These are phyloP conservation scores for Acanthochlamys bracteata DNA, from an alignment of 106 monocot genomes.

Conservation along the genomic window DNA sequence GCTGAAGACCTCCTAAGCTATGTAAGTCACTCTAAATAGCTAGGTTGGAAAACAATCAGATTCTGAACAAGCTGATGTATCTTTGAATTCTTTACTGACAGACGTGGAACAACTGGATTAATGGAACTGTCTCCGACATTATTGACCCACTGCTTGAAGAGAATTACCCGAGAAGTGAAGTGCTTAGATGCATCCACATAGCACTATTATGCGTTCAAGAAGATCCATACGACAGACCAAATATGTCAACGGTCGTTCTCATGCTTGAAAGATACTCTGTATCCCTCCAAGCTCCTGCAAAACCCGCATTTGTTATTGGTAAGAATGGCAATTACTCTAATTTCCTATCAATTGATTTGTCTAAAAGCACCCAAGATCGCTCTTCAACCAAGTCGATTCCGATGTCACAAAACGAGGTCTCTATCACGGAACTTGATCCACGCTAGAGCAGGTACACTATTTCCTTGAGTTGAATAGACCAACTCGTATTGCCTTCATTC, in stretches of 20 bases:
- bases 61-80: too few relatives aligned
- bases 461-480: too few relatives aligned
- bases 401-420: conserved; percentile 26
- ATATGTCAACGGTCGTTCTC: conserved; percentile 9
- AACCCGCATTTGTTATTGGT: conserved; percentile 4
- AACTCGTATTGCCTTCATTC: too few relatives aligned
- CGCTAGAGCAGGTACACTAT: conserved; percentile 10
- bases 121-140: background rate
- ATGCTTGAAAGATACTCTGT: conserved; percentile 4
- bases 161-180: background rate
- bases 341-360: background rate
- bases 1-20: conserved; percentile 8
- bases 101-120: conserved; percentile 4
- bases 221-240: background rate
- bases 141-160: background rate
- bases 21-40: conserved; percentile 3
- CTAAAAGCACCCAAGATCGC: background rate
- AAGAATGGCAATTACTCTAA: background rate
- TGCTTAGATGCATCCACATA: conserved; percentile 6
- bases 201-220: background rate
- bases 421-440: conserved; percentile 29
- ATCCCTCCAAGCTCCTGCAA: conserved; percentile 1
- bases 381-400: conserved; percentile 5
- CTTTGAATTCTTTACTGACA: background rate
- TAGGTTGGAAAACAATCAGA: too few relatives aligned